These are phyloP conservation scores for Colletotrichum karsti DNA, from an alignment of 2,329 filamentous ascomycete genomes.

Conservation along the genomic window DNA sequence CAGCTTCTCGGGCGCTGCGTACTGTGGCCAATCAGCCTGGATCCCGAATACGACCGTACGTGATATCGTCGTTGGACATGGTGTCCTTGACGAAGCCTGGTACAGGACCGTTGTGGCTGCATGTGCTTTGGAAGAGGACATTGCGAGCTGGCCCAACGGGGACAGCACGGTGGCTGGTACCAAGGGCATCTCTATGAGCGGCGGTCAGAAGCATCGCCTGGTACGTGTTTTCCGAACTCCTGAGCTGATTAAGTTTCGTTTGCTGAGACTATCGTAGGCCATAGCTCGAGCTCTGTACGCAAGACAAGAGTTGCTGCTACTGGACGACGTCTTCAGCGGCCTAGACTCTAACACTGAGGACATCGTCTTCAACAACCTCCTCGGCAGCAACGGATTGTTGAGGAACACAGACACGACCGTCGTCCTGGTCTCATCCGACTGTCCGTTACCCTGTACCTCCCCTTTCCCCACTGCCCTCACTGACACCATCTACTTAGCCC, in stretches of 20 bases:
- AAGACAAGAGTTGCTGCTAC: slow-evolving; percentile 31
- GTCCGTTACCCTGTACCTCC: not conserved
- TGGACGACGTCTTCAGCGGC: slow-evolving; percentile 43
- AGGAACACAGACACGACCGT: slow-evolving; percentile 32
- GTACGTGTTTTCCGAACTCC: not conserved
- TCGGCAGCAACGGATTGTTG: slow-evolving; percentile 34
- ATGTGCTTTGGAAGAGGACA: slow-evolving; percentile 43
- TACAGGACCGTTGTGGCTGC: slow-evolving; percentile 41
- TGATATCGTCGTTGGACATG: slow-evolving; percentile 41
- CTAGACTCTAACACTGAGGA: slow-evolving; percentile 38
- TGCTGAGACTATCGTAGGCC: slow-evolving; percentile 20
- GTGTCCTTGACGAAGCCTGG: slow-evolving; percentile 36
- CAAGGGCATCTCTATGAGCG: slow-evolving; percentile 45
- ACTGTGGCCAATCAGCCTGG: slow-evolving; percentile 38
- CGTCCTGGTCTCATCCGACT: slow-evolving; percentile 20
- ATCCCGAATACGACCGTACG: slow-evolving; percentile 39
- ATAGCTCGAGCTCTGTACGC: slow-evolving; percentile 41
- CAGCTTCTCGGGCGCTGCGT: slow-evolving; percentile 32
- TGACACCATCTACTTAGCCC: not conserved
- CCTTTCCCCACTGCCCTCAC: not conserved
- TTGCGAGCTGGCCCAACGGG: slow-evolving; percentile 38
- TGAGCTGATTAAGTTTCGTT: fast-evolving
- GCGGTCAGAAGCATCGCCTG: slow-evolving; percentile 45
- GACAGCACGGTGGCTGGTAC: slow-evolving; percentile 44
- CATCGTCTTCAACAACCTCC: slow-evolving; percentile 33